phyloP scores from a whole-genome alignment of 2,329 filamentous ascomycete species.

The Parascedosporium putredinis region DNA sequence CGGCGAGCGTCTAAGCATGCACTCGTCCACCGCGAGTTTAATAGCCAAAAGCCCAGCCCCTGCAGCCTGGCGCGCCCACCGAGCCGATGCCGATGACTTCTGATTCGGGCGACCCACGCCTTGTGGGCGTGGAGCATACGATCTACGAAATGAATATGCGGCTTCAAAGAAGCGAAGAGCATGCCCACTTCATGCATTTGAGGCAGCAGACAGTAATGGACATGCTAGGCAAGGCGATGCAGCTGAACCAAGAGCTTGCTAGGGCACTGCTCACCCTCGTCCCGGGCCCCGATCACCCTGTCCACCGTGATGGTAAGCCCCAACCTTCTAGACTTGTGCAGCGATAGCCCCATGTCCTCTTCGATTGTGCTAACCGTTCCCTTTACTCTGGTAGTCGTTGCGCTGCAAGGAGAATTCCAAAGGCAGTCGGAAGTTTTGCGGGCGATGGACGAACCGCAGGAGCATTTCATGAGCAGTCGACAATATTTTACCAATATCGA shows the following conservation, averaged over 20 bases:
- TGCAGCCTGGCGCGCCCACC: conserved; percentile 61
- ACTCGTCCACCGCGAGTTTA: conserved; percentile 86
- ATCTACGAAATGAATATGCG: conserved; percentile 70
- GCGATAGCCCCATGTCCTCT: no score
- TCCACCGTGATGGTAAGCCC: conserved; percentile 70
- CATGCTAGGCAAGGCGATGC: conserved; percentile 55
- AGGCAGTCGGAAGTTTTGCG: conserved; percentile 49
- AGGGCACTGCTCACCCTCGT: conserved; percentile 63
- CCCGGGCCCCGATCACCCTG: conserved; percentile 57
- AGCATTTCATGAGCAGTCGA: conserved; percentile 54
- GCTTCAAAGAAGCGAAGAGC: conserved; percentile 75
- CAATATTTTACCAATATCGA: conserved; percentile 59
- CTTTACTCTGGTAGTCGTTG: conserved; percentile 31
- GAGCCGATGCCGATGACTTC: conserved; percentile 63
- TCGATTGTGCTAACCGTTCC: background rate
- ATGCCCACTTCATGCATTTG: conserved; percentile 64
- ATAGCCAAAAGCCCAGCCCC: conserved; percentile 44
- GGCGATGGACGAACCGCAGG: conserved; percentile 52
- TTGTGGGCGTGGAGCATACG: conserved; percentile 68
- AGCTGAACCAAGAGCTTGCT: conserved; percentile 80
- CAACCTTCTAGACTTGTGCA: background rate
- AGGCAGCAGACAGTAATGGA: conserved; percentile 78
- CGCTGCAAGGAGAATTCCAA: conserved; percentile 49
- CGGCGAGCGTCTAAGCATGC: conserved; percentile 86
- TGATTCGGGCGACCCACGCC: conserved; percentile 66